Evolutionary conservation across 1,284 basidiomycete genomes (phyloP), one percentile per base, ranked within the genome.

Genomic region (Tilletia horrida): DNA sequence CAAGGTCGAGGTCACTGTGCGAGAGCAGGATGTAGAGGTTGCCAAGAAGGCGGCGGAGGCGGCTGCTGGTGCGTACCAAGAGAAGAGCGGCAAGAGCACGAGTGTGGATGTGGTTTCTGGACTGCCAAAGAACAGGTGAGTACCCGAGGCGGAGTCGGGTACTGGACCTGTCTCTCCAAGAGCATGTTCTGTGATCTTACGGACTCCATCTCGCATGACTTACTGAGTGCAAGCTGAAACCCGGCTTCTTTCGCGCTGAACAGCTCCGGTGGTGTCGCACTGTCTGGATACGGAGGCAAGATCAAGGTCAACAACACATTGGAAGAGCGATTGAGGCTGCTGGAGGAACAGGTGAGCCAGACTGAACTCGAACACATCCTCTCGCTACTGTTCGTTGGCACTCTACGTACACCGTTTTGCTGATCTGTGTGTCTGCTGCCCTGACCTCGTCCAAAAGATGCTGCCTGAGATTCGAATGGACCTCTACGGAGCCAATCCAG

Each of bases 31-130:
- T 48, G 76, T 80, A 13, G 44, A 18, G n/a, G 11, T 63, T 25
- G 42, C 44, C 21, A 47, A 63, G 44, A 72, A 76, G 65, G 63
- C 76, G 35, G 78, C 76, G 29, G 71, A 81, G 74, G 85, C 86
- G 63, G 90, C 91, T 0, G 86, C 87, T 0, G 85, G 86, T 35
- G 84, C 83, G 52, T 96, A 90, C 81, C 87, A 85, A 67, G 87
- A 91, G 62, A 86, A 91, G 69, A 90, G 91, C 66, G 94, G 93
- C 23, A 85, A 86, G 66, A 85, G 87, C 48, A 84, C 90, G 47
- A 84, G 85, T 52, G 85, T 89, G 68, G 84, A 85, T 2, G 88
- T 94, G 1, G 85, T 90, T 64, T 88, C 86, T 25, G 85, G 85
- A 40, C 82, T 98, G 71, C 84, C 86, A 57, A 87, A 93, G 76